A percentile compares a stretch with the other conserved stretches of the same genome.
Conservation (phyloP, 1,284 basidiomycete genomes). For the Melampsora abietis-canadensis region DNA sequence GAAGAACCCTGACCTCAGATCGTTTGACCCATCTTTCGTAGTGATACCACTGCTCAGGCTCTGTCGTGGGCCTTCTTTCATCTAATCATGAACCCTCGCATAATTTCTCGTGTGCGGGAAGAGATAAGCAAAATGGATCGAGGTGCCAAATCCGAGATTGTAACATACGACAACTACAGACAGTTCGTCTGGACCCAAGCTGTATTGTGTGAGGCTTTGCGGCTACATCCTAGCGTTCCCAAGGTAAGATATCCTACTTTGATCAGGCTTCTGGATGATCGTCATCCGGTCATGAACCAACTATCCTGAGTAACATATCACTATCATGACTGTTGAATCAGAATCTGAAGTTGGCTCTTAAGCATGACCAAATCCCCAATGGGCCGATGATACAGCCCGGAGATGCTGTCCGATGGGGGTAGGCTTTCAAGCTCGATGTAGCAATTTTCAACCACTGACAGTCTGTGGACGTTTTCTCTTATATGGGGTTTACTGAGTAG, state of each 20-base stretch:
- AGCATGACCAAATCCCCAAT: constrained; percentile 26
- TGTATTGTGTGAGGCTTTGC: constrained; percentile 45
- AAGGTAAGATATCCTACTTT: constrained; percentile 6
- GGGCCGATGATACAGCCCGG: constrained; percentile 27
- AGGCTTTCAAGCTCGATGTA: background rate
- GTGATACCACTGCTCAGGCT: constrained; percentile 37
- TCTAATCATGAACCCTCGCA: constrained; percentile 20
- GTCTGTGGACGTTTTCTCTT: background rate
- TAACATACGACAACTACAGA: constrained; percentile 40
- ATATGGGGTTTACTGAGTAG: constrained; percentile 6
- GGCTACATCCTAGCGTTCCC: constrained; percentile 46
- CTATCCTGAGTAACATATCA: background rate
- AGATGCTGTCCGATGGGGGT: constrained; percentile 29
- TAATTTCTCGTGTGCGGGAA: constrained; percentile 15
- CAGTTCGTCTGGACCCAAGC: constrained; percentile 40
- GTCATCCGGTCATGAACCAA: background rate
- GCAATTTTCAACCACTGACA: background rate
- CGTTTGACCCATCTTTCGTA: background rate
- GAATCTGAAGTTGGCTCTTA: constrained; percentile 21
- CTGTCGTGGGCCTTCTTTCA: constrained; percentile 31
- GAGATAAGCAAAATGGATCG: constrained; percentile 7
- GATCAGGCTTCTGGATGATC: background rate
- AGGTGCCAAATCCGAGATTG: background rate
- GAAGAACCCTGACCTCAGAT: background rate
- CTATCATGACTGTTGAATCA: background rate